phyloP scores from a whole-genome alignment of 1,284 basidiomycete genomes.

The Cutaneotrichosporon curvatum region DNA sequence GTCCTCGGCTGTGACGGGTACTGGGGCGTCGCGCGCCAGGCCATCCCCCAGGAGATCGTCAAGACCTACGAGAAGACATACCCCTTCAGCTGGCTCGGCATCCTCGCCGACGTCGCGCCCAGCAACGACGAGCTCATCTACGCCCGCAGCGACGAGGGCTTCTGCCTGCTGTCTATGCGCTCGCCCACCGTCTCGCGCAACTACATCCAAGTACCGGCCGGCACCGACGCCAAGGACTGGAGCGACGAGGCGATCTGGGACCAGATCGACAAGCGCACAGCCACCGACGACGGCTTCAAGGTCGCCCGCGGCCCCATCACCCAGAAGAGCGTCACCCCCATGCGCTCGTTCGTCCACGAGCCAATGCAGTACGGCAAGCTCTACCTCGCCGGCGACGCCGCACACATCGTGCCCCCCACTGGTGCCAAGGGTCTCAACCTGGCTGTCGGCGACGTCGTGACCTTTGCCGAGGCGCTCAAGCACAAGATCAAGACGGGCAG shows the following conservation, averaged over 20 bases:
- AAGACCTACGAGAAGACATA: conserved; percentile 15
- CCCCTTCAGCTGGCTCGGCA: conserved; percentile 19
- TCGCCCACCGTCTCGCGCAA: conserved; percentile 15
- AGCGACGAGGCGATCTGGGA: conserved; percentile 18
- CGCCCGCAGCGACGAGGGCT: conserved; percentile 15
- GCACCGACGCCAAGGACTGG: conserved; percentile 16
- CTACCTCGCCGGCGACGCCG: conserved; percentile 19
- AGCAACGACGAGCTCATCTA: conserved; percentile 21
- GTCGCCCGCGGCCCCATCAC: conserved; percentile 13
- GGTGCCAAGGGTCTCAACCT: conserved; percentile 21
- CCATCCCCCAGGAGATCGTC: conserved; percentile 14
- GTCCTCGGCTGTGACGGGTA: conserved; percentile 16
- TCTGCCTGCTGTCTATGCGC: conserved; percentile 18
- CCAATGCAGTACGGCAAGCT: conserved; percentile 20
- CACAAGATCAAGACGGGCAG: conserved; percentile 14
- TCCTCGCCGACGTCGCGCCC: conserved; percentile 17
- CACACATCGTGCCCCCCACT: conserved; percentile 18
- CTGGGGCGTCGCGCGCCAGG: conserved; percentile 18
- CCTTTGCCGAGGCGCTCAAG: conserved; percentile 16
- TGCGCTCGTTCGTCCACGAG: conserved; percentile 20
- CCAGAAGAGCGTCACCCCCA: conserved; percentile 19
- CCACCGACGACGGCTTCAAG: conserved; percentile 18
- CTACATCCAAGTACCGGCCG: conserved; percentile 19
- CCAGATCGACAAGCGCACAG: conserved; percentile 12
- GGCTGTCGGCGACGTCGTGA: conserved; percentile 18